These are phyloP conservation scores for Catenaria anguillulae DNA, from an alignment of 371 early-diverging fungal genomes.

Conservation along the genomic window DNA sequence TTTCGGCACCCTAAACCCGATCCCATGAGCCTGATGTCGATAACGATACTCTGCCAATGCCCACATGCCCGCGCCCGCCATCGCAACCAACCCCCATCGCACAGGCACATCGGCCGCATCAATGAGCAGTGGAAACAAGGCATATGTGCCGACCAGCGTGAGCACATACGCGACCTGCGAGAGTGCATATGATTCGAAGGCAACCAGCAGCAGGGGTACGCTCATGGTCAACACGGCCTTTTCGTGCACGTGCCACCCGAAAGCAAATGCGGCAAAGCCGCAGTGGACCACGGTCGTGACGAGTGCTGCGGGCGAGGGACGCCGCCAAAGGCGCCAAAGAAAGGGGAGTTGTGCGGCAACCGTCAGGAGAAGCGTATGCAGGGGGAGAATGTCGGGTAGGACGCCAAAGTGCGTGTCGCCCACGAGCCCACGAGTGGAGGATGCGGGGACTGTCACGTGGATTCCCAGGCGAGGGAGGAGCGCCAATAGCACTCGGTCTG, in stretches of 20 bases:
- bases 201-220: slow-evolving; percentile 52
- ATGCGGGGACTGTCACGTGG: slow-evolving; percentile 28
- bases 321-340: slow-evolving; percentile 36
- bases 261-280: slow-evolving; percentile 73
- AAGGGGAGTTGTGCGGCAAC: slow-evolving; percentile 44
- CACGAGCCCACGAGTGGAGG: slow-evolving; percentile 81
- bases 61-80: too few species aligned
- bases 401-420: slow-evolving; percentile 75
- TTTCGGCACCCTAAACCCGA: not conserved
- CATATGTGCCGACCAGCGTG: slow-evolving; percentile 52
- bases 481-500: slow-evolving; percentile 51
- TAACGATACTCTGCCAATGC: too few species aligned
- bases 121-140: slow-evolving; percentile 78
- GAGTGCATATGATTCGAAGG: slow-evolving; percentile 10
- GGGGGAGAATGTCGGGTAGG: slow-evolving; percentile 55
- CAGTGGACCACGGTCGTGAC: slow-evolving; percentile 57
- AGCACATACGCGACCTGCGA: slow-evolving; percentile 44
- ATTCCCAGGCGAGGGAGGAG: slow-evolving; percentile 26
- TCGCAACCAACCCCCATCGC: not conserved
- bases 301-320: slow-evolving; percentile 53
- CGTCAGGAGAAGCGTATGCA: slow-evolving; percentile 60
- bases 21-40: not conserved
- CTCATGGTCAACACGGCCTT: slow-evolving; percentile 80
- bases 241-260: slow-evolving; percentile 98
- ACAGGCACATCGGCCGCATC: slow-evolving; percentile 39